Evolutionary conservation across 1,284 basidiomycete species (phyloP), one percentile per base, ranked within the genome.

Genomic region (Rhodotorula sp.): DNA sequence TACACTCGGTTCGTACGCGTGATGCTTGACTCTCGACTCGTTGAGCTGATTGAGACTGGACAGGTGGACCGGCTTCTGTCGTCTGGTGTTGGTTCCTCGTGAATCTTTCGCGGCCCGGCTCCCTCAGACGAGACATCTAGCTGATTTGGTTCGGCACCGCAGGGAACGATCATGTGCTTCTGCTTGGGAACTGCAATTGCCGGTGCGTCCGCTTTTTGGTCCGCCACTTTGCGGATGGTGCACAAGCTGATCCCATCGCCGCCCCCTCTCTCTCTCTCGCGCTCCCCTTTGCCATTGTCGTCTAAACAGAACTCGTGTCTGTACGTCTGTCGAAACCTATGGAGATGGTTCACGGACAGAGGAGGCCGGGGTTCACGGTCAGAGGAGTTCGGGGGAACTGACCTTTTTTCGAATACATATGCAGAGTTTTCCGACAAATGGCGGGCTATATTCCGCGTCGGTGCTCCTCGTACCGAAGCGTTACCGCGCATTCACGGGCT

Each of bases 361-460:
- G 14, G 38, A 43, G 38, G n/a, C n/a, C n/a, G n/a, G n/a, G n/a
- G n/a, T 14, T 43, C 38, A 2, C 38, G 38, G 34, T 34, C 34
- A 34, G 12, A 43, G 14, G 38, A 43, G 38, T 43, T 12, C 38
- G 12, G 38, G 34, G 34, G 34, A 34, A 34, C 3, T 34, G n/a
- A n/a, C n/a, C n/a, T n/a, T n/a, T n/a, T n/a, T n/a, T n/a, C n/a
- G n/a, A n/a, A n/a, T n/a, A n/a, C n/a, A n/a, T n/a, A n/a, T n/a
- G n/a, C n/a, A n/a, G n/a, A n/a, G n/a, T n/a, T 93, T 88, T 81
- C 92, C 91, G 12, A 92, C 90, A 6, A 67, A 71, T 89, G 64
- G 70, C 26, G 70, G 70, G 43, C 82, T 93, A 82, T 91, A 82
- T 81, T 82, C 82, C 14, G 83, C 83, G 19, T 91, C 89, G 49